Percentiles rank a stretch among this genome's conserved stretches.
phyloP scores from a whole-genome alignment of 768 basidiomycete species.

The Suillus lakei region DNA sequence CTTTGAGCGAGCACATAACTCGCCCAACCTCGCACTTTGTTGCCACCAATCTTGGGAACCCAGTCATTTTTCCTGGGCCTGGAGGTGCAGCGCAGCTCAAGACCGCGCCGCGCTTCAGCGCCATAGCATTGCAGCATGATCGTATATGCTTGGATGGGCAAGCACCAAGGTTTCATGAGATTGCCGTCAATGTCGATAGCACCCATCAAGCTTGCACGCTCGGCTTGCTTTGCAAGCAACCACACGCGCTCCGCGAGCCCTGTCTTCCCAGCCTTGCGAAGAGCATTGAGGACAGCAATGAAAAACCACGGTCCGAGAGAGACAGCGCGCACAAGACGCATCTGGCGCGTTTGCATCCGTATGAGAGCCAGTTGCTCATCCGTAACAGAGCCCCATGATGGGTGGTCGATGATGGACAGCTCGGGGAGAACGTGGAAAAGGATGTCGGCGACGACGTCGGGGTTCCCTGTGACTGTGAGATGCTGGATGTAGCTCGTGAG shows the following conservation, averaged over 20 bases:
- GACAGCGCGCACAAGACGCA: conserved; percentile 47
- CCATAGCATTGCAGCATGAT: conserved; percentile 70
- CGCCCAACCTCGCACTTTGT: conserved; percentile 41
- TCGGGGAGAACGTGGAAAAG: conserved; percentile 65
- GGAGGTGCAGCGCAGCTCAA: conserved; percentile 16
- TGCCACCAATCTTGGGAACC: conserved; percentile 24
- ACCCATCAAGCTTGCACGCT: conserved; percentile 47
- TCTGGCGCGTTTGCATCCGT: conserved; percentile 30
- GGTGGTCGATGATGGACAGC: conserved; percentile 43
- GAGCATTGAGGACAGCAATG: conserved; percentile 59
- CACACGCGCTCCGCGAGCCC: conserved; percentile 69
- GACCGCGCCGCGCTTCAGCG: conserved; percentile 42
- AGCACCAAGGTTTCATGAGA: conserved; percentile 56
- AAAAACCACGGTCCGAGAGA: conserved; percentile 65
- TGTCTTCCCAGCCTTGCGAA: conserved; percentile 58
- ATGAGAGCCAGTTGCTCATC: conserved; percentile 29
- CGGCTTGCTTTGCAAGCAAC: conserved; percentile 62
- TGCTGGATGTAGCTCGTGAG: conserved; percentile 57
- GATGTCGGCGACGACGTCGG: conserved; percentile 46
- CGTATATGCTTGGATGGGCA: conserved; percentile 73
- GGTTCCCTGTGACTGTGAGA: conserved; percentile 54
- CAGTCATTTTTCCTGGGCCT: conserved; percentile 15
- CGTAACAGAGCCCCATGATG: conserved; percentile 38
- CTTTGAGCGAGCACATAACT: conserved; percentile 31
- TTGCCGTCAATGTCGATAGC: conserved; percentile 26